Percentiles rank a stretch among this genome's conserved stretches.
phyloP scores from a whole-genome alignment of 2,329 filamentous ascomycete species.

The Juglanconis juglandina region DNA sequence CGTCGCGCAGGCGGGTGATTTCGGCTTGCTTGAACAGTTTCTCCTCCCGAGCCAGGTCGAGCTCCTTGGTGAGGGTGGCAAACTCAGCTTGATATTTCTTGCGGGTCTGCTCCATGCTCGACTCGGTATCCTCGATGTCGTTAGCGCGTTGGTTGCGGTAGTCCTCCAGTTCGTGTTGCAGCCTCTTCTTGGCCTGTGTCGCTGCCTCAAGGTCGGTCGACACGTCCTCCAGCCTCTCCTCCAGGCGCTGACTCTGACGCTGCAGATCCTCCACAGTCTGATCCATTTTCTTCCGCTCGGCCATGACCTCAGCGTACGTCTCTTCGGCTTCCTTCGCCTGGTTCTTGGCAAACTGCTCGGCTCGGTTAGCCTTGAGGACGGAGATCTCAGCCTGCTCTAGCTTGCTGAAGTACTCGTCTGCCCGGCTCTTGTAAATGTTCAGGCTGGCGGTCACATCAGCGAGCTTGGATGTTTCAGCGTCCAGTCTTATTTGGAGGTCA shows the following conservation, averaged over 20 bases:
- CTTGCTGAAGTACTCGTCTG: constrained; percentile 96
- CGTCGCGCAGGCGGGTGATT: constrained; percentile 84
- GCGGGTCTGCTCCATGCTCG: constrained; percentile 91
- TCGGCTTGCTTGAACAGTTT: constrained; percentile 81
- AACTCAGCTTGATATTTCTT: constrained; percentile 97
- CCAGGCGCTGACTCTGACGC: constrained; percentile 81
- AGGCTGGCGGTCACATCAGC: constrained; percentile 81
- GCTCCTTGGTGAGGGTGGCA: constrained; percentile 81
- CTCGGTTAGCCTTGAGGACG: constrained; percentile 84
- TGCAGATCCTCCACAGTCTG: constrained; percentile 83
- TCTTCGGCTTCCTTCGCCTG: constrained; percentile 91
- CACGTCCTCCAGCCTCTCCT: constrained; percentile 87
- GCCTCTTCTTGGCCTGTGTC: constrained; percentile 83
- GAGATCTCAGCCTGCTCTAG: constrained; percentile 95
- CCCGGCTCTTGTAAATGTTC: constrained; percentile 82
- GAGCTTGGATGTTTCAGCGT: constrained; percentile 81
- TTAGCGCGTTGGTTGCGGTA: constrained; percentile 93
- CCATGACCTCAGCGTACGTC: constrained; percentile 82
- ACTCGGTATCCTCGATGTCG: constrained; percentile 95
- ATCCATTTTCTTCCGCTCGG: constrained; percentile 89
- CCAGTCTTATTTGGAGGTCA: constrained; percentile 88
- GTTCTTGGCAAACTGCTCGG: constrained; percentile 89
- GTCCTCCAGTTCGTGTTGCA: constrained; percentile 96
- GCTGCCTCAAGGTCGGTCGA: constrained; percentile 84
- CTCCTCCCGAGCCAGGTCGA: constrained; percentile 90